Conservation (phyloP, 2,329 filamentous ascomycete species). For the Coniochaeta ligniaria region DNA sequence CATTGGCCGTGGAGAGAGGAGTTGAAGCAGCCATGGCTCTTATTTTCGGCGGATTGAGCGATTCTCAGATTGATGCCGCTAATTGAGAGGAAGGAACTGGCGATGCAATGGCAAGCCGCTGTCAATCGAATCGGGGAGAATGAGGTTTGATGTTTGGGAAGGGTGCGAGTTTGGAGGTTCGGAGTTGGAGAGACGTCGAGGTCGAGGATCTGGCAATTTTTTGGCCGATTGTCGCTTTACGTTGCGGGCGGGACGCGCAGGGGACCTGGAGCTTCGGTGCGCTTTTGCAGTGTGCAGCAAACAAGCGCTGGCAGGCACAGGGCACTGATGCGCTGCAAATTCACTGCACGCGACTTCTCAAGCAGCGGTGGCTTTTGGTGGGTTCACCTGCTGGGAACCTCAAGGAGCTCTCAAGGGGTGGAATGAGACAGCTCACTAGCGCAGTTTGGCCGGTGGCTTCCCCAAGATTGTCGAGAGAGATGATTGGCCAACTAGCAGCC, state of each 20-base stretch:
- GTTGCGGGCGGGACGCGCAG: too few relatives aligned
- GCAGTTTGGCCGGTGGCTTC: neutral
- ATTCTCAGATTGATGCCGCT: slow-evolving; percentile 6
- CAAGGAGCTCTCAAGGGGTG: neutral
- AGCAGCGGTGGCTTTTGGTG: neutral
- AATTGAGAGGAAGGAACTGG: neutral
- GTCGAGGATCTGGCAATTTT: neutral
- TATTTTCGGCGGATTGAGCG: slow-evolving; percentile 4
- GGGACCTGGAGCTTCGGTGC: neutral
- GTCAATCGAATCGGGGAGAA: neutral
- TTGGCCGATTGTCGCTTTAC: slow-evolving; percentile 3
- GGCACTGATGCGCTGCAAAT: neutral
- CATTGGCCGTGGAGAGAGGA: neutral
- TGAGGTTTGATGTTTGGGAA: neutral
- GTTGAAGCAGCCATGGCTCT: slow-evolving; percentile 44
- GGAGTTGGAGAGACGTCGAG: neutral
- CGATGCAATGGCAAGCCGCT: neutral
- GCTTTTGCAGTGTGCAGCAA: neutral
- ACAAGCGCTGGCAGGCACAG: neutral
- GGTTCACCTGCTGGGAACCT: neutral
- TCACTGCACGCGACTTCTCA: neutral
- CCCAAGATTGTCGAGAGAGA: neutral
- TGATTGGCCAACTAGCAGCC: neutral
- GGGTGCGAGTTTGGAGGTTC: neutral
- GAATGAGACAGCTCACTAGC: neutral